phyloP scores from a whole-genome alignment of 2,329 filamentous ascomycete genomes.

The Cladosporium sphaerospermum region DNA sequence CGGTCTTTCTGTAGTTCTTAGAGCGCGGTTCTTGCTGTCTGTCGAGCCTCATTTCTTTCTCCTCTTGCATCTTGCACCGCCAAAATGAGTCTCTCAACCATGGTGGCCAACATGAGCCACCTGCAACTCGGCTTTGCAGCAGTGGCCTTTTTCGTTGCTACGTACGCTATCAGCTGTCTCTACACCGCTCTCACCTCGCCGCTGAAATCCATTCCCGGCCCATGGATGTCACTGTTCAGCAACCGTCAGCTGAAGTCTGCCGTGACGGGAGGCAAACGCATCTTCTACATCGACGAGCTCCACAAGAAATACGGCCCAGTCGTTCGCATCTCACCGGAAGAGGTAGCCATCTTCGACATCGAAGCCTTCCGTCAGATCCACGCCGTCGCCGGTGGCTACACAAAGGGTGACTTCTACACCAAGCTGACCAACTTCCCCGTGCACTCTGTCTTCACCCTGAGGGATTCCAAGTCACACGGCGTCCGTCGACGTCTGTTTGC shows the following conservation, averaged over 20 bases:
- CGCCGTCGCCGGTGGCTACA: slow-evolving; percentile 4
- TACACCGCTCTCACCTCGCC: slow-evolving; percentile 16
- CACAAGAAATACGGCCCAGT: slow-evolving; percentile 43
- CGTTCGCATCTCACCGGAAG: slow-evolving; percentile 44
- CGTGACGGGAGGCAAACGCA: slow-evolving; percentile 26
- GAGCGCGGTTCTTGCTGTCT: neutral
- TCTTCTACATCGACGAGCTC: slow-evolving; percentile 26
- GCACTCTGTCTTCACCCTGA: slow-evolving; percentile 32
- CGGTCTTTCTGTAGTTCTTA: neutral
- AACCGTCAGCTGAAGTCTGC: slow-evolving; percentile 24
- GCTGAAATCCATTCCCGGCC: slow-evolving; percentile 29
- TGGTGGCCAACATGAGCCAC: neutral
- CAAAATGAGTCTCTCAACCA: neutral
- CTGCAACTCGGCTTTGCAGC: neutral
- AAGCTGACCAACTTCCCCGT: slow-evolving; percentile 11
- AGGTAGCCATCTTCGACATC: slow-evolving; percentile 39
- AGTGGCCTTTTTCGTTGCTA: neutral
- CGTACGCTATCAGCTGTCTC: slow-evolving; percentile 1
- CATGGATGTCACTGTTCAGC: slow-evolving; percentile 23
- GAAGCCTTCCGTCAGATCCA: slow-evolving; percentile 30
- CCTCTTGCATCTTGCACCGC: neutral
- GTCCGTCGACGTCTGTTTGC: slow-evolving; percentile 33
- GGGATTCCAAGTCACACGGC: slow-evolving; percentile 31
- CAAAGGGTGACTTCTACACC: slow-evolving; percentile 33
- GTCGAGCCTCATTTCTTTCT: neutral